Base-by-base conservation (phyloP, 2,329 filamentous ascomycete genomes). In the Cadophora sp. region DNA sequence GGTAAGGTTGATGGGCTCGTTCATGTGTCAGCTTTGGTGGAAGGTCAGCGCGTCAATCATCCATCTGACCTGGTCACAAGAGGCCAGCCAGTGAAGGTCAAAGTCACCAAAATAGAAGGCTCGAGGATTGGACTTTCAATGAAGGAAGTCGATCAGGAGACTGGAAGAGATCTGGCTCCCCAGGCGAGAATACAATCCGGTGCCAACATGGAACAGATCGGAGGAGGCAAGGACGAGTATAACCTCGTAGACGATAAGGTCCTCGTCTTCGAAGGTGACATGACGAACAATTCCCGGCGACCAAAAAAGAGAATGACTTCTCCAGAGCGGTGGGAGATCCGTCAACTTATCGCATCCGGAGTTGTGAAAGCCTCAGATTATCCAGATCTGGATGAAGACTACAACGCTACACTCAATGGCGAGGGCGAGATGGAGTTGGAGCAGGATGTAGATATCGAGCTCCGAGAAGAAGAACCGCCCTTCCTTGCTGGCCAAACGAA, bases 401-500 rank as follows among this genome's bases (percentile, higher is more conserved):
- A 97, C 78, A 91, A 97, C 71, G 91, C 92, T 19, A 94, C 93
- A 0, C 83, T 97, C 29, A 91, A 91, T 29, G 95, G 94, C 19
- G 93, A 97, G 73, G 92, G 91, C 19, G 91, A 92, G 64, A 90
- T 98, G 79, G 94, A 97, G 77, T 86, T 98, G 71, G 96, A 99
- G 78, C 93, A 97, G 79, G 96, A 99, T 77, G 89, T 99, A 4
- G 96, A 99, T 75, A 99, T 99, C 71, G 96, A 99, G 79, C 92
- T 99, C 34, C 88, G 91, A 73, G 96, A 99, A 70, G 96, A 99
- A 75, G 96, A 99, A 76, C 97, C 96, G 0, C 96, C 96, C 0
- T 99, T 99, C 83, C 81, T 99, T 71, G 92, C 93, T 19, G 96
- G 96, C 4, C 97, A 99, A 79, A 99, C 96, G 0, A 97, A 97